Evolutionary conservation across 306 rosid species (phyloP).

Genomic region (Cicer judaicum): DNA sequence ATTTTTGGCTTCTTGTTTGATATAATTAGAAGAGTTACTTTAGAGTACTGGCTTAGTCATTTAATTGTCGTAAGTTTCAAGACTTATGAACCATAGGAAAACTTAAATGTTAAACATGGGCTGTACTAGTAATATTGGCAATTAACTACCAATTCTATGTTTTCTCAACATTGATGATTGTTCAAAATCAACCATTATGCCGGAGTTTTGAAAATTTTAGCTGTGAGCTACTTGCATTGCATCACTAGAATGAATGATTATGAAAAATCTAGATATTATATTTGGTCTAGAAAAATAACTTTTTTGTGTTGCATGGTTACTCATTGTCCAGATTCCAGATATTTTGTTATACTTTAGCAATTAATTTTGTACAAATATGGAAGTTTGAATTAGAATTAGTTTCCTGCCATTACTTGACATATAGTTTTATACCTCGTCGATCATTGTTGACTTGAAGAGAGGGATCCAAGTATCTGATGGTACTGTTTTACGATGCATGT

Average conservation of each 20-base stretch:
- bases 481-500: conserved; percentile 29
- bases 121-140: conserved; percentile 23
- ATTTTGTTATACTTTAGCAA: conserved; percentile 6
- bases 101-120: conserved; percentile 17
- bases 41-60: conserved; percentile 20
- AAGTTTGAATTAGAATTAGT: conserved; percentile 34
- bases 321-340: conserved; percentile 1
- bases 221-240: conserved; percentile 11
- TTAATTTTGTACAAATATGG: conserved; percentile 27
- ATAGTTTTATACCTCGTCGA: conserved; percentile 13
- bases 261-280: conserved; percentile 20
- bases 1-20: conserved; percentile 38
- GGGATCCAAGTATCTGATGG: conserved; percentile 32
- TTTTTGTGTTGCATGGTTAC: conserved; percentile 17
- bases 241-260: conserved; percentile 14
- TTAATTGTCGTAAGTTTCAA: conserved; percentile 33
- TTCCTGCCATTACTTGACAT: conserved; percentile 31
- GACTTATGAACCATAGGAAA: conserved; percentile 21
- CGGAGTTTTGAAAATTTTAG: conserved; percentile 19
- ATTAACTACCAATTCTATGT: conserved; percentile 16
- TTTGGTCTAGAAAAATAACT: conserved; percentile 12
- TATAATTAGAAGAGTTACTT: conserved; percentile 11
- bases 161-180: conserved; percentile 24
- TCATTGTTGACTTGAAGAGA: conserved; percentile 40
- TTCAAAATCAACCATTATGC: conserved; percentile 10